Percentiles rank a stretch among this genome's conserved stretches.
Conservation (phyloP, 2,329 filamentous ascomycete species). For the Ceratocystis eucalypticola region DNA sequence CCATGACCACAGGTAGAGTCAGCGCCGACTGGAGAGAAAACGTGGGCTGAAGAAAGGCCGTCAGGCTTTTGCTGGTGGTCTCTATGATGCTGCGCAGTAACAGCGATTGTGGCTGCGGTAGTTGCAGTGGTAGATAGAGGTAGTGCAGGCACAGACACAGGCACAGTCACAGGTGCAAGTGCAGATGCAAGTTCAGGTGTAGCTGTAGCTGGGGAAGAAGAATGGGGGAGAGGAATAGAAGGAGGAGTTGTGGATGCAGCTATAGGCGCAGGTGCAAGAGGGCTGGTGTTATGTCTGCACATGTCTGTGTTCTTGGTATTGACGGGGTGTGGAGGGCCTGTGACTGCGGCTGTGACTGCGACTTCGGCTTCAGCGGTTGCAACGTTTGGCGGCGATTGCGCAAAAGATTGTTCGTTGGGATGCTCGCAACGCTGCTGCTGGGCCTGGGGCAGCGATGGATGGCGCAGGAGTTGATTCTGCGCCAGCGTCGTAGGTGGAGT, state of each 20-base stretch:
- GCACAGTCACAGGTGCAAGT: background rate
- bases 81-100: background rate
- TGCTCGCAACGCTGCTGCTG: background rate
- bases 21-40: constrained; percentile 10
- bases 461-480: background rate
- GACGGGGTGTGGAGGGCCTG: background rate
- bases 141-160: background rate
- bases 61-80: constrained; percentile 1
- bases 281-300: background rate
- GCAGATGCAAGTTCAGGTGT: background rate
- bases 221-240: background rate
- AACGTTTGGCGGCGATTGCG: background rate
- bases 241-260: background rate
- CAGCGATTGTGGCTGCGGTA: too few species aligned
- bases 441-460: background rate
- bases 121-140: too few species aligned
- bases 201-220: background rate
- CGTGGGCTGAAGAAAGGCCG: constrained; percentile 14
- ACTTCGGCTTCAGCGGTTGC: constrained; percentile 2
- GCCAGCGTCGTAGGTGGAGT: background rate
- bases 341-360: background rate
- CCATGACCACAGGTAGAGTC: constrained; percentile 7
- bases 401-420: background rate
- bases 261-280: background rate
- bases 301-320: background rate